Base-by-base conservation (phyloP, 2,329 filamentous ascomycete genomes). In the Colletotrichum sp. region DNA sequence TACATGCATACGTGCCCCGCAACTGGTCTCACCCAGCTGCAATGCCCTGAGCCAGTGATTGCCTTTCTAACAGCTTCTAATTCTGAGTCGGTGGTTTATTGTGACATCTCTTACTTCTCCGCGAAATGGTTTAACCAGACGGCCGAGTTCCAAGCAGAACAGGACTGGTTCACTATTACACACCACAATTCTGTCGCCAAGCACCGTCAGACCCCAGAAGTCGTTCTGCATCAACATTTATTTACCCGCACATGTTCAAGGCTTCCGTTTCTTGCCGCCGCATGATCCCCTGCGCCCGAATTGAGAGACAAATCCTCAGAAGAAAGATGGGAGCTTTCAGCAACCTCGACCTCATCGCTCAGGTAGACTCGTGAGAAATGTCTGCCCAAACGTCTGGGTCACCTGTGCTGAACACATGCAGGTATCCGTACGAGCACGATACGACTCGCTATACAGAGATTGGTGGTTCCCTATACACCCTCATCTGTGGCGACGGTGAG, bases 351-450 rank as follows among this genome's bases (percentile, higher is more conserved):
- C 82, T 92, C 28, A 83, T 91, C 73, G 85, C 87, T 74, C 86
- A 88, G 70, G 89, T 88, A 69, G 91, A 92, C 84, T 85, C 82
- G 91, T 93, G 82, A 84, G 88, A 84, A 62, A 36, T 24, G 32
- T 38, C 18, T 15, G 12, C 58, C 15, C 16, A 12, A 26, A 16
- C 16, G 28, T 16, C 48, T n/a, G 30, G 15, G 38, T 61, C 43
- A 48, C 30, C 55, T 21, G 43, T 62, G 38, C 70, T 75, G 26
- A 75, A 36, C 21, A 55, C 43, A 34, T 32, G 18, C 80, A 96
- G 94, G 80, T 98, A 98, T 81, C 96, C 96, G 2, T 95, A 97
- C 84, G 89, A 90, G 71, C 88, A 93, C 70, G 87, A 93, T 78
- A 89, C 91, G 12, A 82, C 89, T 73, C 86, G 87, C 66, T 92